These are phyloP conservation scores for Pseudogymnoascus sp. DNA, from an alignment of 2,329 filamentous ascomycete species.

Conservation along the genomic window DNA sequence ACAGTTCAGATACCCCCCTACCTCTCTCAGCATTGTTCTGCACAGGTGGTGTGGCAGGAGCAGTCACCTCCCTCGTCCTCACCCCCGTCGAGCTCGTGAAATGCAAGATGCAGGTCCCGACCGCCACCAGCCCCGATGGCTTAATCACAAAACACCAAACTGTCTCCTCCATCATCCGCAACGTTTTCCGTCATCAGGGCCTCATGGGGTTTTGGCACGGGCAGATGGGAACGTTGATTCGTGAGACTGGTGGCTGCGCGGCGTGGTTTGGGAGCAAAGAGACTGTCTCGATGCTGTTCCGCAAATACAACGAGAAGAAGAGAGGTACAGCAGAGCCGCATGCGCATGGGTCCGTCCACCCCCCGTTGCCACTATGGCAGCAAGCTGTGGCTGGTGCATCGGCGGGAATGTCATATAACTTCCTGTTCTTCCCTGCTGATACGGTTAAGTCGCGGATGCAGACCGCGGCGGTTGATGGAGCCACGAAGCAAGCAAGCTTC, in stretches of 20 bases:
- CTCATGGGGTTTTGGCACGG: constrained; percentile 88
- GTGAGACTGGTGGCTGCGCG: constrained; percentile 85
- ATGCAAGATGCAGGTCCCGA: constrained; percentile 88
- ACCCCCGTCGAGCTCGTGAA: constrained; percentile 97
- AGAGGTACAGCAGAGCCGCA: constrained; percentile 2
- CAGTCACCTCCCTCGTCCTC: constrained; percentile 80
- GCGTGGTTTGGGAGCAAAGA: constrained; percentile 95
- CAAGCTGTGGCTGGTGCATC: constrained; percentile 80
- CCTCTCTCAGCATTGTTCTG: constrained; percentile 67
- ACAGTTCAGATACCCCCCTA: constrained; percentile 47
- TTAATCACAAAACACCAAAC: constrained; percentile 42
- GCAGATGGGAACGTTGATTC: constrained; percentile 84
- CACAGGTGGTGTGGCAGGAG: constrained; percentile 79
- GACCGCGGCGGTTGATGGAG: constrained; percentile 55
- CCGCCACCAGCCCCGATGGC: constrained; percentile 31
- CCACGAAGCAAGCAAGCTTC: constrained; percentile 53
- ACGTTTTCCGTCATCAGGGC: constrained; percentile 76
- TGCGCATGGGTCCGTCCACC: constrained; percentile 15
- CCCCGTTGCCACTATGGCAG: constrained; percentile 69
- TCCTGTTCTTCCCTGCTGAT: constrained; percentile 92
- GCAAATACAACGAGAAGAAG: constrained; percentile 41
- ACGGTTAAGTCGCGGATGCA: constrained; percentile 98
- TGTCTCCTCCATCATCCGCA: constrained; percentile 62
- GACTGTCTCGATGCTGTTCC: constrained; percentile 64
- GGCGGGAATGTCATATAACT: constrained; percentile 92